Evolutionary conservation across 202 grass and related monocot species (phyloP).

Genomic region (Hordeum pubiflorum): DNA sequence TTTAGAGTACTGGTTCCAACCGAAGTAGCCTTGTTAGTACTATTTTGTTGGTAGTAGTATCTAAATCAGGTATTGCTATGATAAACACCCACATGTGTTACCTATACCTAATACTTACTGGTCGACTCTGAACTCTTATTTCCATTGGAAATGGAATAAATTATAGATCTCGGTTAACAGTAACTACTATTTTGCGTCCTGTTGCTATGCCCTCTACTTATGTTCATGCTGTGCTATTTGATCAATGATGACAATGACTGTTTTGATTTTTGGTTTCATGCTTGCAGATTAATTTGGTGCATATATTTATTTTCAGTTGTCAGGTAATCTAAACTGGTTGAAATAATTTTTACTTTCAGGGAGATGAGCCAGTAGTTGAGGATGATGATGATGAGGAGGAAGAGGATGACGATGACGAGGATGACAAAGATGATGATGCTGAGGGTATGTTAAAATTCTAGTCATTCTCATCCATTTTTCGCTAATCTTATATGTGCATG

Average conservation of each 20-base stretch:
- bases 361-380: constrained; percentile 56
- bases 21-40: neutral
- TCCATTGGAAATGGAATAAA: neutral
- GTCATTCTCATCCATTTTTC: neutral
- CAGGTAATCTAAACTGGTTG: neutral
- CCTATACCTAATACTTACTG: neutral
- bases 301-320: too few relatives aligned
- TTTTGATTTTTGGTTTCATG: neutral
- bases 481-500: neutral
- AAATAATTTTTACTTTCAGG: constrained; percentile 12
- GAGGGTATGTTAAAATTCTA: constrained; percentile 27
- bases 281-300: neutral
- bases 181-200: neutral
- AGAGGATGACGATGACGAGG: constrained; percentile 50
- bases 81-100: neutral
- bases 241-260: neutral
- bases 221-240: neutral
- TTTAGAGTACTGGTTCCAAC: neutral
- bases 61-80: neutral
- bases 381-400: constrained; percentile 63
- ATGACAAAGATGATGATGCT: constrained; percentile 58
- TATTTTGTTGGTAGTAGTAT: neutral
- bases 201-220: neutral
- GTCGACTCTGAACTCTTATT: neutral
- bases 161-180: neutral